Conservation (phyloP, 2,329 filamentous ascomycete species). For the Aspergillus fischeri region DNA sequence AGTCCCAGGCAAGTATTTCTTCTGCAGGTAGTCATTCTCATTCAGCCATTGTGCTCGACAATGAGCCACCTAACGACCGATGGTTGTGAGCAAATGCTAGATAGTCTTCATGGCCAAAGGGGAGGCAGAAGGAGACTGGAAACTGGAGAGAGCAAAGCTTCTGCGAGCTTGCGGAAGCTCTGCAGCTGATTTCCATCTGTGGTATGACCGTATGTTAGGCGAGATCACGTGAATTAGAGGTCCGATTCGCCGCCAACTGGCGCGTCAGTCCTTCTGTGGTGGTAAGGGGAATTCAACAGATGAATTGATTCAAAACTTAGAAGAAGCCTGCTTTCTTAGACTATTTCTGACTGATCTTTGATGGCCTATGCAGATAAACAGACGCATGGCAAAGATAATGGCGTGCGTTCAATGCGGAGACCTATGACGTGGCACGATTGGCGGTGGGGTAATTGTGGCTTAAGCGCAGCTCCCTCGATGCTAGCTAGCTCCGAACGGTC, state of each 20-base stretch:
- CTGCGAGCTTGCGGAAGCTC: background rate
- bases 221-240: background rate
- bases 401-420: background rate
- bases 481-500: background rate
- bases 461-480: background rate
- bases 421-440: background rate
- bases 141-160: background rate
- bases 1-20: background rate
- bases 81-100: background rate
- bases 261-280: background rate
- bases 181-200: background rate
- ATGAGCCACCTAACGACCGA: background rate
- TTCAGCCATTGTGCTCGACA: background rate
- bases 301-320: background rate
- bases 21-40: background rate
- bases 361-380: background rate
- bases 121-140: no score
- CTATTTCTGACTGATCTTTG: background rate
- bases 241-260: background rate
- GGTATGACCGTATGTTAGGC: background rate
- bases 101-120: background rate
- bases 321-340: background rate
- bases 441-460: background rate
- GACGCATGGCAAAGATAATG: background rate
- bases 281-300: background rate